Evolutionary conservation across 345 rosid genomes (phyloP).

Genomic region (Corymbia maculata): DNA sequence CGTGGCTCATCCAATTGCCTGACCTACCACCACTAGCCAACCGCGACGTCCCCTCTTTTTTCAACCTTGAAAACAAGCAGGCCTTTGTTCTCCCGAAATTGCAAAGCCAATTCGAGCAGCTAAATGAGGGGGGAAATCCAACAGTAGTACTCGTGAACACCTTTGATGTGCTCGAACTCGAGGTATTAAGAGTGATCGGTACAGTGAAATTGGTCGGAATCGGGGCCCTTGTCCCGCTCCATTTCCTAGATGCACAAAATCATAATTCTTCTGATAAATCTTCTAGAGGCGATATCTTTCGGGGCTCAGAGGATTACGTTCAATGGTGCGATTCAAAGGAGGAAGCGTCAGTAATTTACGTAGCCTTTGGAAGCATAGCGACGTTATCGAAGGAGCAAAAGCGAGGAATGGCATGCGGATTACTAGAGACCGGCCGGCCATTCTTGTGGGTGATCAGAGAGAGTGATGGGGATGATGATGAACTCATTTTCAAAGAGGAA

Average conservation of each 20-base stretch:
- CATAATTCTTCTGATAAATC: background rate
- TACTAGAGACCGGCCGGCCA: background rate
- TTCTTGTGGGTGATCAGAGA: slow-evolving; percentile 13
- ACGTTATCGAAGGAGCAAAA: background rate
- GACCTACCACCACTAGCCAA: slow-evolving; percentile 28
- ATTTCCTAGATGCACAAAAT: background rate
- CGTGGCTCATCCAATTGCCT: slow-evolving; percentile 13
- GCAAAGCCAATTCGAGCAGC: background rate
- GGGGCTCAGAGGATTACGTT: background rate
- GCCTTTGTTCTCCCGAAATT: background rate
- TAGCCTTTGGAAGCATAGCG: background rate
- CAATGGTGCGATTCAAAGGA: background rate
- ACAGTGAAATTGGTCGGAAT: background rate
- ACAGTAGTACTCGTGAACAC: slow-evolving; percentile 3
- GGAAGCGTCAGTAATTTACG: background rate
- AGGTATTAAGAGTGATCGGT: background rate
- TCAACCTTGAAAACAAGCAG: slow-evolving; percentile 8
- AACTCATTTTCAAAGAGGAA: background rate
- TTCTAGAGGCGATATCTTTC: background rate
- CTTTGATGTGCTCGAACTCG: background rate
- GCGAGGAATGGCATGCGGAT: background rate
- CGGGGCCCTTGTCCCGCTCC: background rate
- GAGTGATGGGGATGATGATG: background rate
- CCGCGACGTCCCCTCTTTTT: slow-evolving; percentile 43
- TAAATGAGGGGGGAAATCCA: background rate